These are phyloP conservation scores for Sanghuangporus baumii DNA, from an alignment of 1,284 basidiomycete species.

Conservation along the genomic window DNA sequence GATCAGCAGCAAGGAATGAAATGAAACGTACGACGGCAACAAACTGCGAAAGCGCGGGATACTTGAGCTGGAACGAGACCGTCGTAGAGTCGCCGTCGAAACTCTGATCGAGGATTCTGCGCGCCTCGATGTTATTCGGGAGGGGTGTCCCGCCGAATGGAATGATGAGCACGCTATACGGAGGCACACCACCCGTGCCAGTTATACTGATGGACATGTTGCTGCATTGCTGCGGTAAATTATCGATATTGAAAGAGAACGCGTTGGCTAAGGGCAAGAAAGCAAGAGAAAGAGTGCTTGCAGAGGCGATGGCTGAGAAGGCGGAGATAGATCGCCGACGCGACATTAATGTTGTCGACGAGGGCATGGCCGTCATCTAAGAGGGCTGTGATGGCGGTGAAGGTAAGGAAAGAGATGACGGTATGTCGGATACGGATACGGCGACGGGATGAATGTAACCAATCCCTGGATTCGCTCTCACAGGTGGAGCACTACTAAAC, in stretches of 20 bases:
- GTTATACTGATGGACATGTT: conserved; percentile 52
- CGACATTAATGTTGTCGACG: neutral
- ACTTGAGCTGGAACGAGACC: conserved; percentile 55
- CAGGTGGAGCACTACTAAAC: neutral
- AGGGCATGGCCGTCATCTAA: neutral
- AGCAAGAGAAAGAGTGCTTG: neutral
- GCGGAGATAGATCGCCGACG: neutral
- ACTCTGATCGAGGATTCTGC: conserved; percentile 50
- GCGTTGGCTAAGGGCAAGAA: conserved; percentile 29
- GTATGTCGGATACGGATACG: neutral
- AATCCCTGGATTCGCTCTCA: neutral
- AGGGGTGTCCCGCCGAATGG: conserved; percentile 61
- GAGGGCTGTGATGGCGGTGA: neutral
- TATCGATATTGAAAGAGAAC: conserved; percentile 59
- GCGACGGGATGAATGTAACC: no score
- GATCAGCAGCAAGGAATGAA: neutral
- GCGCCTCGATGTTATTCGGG: conserved; percentile 53
- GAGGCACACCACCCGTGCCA: conserved; percentile 49
- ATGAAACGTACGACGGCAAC: conserved; percentile 62
- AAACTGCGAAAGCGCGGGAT: conserved; percentile 62
- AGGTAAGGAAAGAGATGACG: neutral
- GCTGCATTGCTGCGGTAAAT: conserved; percentile 55
- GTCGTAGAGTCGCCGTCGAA: conserved; percentile 41
- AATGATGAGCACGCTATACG: conserved; percentile 60
- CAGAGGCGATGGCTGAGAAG: neutral